Evolutionary conservation across 805 yeast genomes (phyloP).

Genomic region (Priceomyces haplophilus): DNA sequence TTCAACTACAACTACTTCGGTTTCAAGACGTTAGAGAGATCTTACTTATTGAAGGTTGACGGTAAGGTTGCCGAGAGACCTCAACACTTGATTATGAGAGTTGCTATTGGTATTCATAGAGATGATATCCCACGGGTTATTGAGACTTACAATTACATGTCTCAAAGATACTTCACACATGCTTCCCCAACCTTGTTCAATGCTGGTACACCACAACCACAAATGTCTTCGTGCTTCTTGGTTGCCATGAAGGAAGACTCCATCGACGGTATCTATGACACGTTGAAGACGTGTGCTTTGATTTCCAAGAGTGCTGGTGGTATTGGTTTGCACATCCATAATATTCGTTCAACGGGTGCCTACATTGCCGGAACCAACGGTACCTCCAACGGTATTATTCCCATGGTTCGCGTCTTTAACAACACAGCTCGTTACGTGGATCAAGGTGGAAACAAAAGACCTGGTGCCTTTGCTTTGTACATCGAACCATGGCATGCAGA

Average conservation of each 20-base stretch:
- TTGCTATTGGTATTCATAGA: constrained; percentile 59
- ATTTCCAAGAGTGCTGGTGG: constrained; percentile 65
- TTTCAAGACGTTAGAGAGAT: constrained; percentile 59
- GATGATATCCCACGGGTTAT: constrained; percentile 49
- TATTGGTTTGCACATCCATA: constrained; percentile 59
- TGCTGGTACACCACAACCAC: constrained; percentile 60
- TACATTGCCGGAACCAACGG: constrained; percentile 64
- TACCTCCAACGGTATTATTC: constrained; percentile 59
- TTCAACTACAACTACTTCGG: constrained; percentile 59
- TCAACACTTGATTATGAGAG: constrained; percentile 61
- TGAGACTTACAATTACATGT: constrained; percentile 59
- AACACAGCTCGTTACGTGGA: constrained; percentile 63
- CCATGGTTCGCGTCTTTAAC: constrained; percentile 62
- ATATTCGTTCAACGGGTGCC: constrained; percentile 57
- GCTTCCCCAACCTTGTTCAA: constrained; percentile 63
- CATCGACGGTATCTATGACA: constrained; percentile 60
- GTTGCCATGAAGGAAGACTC: constrained; percentile 64
- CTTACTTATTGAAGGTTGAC: constrained; percentile 51
- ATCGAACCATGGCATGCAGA: constrained; percentile 65
- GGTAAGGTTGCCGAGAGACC: constrained; percentile 62
- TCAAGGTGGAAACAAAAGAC: constrained; percentile 65
- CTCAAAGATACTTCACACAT: constrained; percentile 56
- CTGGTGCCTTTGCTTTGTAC: constrained; percentile 62
- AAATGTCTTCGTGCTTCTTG: constrained; percentile 61
- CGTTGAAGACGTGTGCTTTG: constrained; percentile 58